A percentile compares a stretch with the other conserved stretches of the same genome.
phyloP scores from a whole-genome alignment of 805 yeast species.

The Ogataea methanolica region DNA sequence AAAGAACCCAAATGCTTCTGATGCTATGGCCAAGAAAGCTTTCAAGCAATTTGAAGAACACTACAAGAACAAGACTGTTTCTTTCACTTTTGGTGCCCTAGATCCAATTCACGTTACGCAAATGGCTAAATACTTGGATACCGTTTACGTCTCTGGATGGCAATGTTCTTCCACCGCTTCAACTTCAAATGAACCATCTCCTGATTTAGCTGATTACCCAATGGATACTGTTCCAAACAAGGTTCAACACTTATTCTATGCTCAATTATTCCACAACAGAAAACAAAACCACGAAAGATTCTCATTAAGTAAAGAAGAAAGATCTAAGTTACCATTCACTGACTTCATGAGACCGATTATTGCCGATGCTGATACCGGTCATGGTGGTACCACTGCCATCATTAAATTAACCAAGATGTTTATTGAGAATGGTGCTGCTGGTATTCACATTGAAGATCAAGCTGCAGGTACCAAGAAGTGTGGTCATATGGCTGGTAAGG shows the following conservation, averaged over 20 bases:
- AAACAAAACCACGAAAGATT: slow-evolving; percentile 88
- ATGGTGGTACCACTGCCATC: slow-evolving; percentile 96
- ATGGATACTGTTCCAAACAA: slow-evolving; percentile 98
- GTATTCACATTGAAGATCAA: slow-evolving; percentile 98
- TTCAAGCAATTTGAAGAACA: slow-evolving; percentile 68
- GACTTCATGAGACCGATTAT: slow-evolving; percentile 93
- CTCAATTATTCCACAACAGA: slow-evolving; percentile 95
- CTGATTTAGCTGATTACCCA: slow-evolving; percentile 98
- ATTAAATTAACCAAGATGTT: slow-evolving; percentile 93
- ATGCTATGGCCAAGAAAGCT: slow-evolving; percentile 77
- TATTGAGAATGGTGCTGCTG: slow-evolving; percentile 98
- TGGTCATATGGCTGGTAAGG: slow-evolving; percentile 99
- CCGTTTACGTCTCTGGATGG: slow-evolving; percentile 96
- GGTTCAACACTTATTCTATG: slow-evolving; percentile 94
- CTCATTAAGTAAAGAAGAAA: slow-evolving; percentile 53
- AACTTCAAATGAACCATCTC: slow-evolving; percentile 95
- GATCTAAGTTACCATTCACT: slow-evolving; percentile 65
- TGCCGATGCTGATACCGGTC: slow-evolving; percentile 99
- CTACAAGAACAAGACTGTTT: slow-evolving; percentile 63
- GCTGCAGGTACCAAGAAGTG: slow-evolving; percentile 99
- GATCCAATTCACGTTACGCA: slow-evolving; percentile 95
- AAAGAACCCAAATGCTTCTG: slow-evolving; percentile 71
- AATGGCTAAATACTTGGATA: slow-evolving; percentile 93
- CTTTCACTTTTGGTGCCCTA: slow-evolving; percentile 92
- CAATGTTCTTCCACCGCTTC: slow-evolving; percentile 98